Evolutionary conservation across 257 asterid genomes (phyloP).

Genomic region (Oldenlandia corymbosa): DNA sequence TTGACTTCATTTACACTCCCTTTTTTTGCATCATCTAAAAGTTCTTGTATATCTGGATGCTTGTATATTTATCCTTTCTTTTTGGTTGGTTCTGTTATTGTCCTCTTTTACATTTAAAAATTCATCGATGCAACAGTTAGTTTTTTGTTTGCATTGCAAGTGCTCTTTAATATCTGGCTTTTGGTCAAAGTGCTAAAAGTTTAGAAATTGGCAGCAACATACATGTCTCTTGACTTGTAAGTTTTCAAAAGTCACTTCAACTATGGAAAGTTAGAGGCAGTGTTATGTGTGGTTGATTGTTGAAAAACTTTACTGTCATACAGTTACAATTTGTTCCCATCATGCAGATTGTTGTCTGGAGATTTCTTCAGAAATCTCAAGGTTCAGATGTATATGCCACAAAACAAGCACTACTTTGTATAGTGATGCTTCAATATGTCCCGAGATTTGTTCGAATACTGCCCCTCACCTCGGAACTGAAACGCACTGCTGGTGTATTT

Average conservation of each 20-base stretch:
- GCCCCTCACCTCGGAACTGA: constrained; percentile 86
- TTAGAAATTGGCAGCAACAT: too few relatives aligned
- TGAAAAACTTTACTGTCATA: background rate
- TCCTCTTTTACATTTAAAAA: background rate
- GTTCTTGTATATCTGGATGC: too few relatives aligned
- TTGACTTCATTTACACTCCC: too few relatives aligned
- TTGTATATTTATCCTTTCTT: too few relatives aligned
- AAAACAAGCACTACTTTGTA: constrained; percentile 71
- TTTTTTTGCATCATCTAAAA: too few relatives aligned
- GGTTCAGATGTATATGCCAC: constrained; percentile 94
- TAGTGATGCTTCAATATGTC: constrained; percentile 79
- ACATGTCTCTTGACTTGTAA: too few relatives aligned
- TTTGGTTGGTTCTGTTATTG: background rate
- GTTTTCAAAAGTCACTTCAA: background rate
- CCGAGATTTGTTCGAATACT: constrained; percentile 68
- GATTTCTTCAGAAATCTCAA: constrained; percentile 68
- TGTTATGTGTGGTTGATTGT: background rate
- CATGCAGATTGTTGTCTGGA: constrained; percentile 92
- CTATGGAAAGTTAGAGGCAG: background rate
- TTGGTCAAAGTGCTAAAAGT: too few relatives aligned
- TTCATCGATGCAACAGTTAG: too few relatives aligned
- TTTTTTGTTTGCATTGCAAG: too few relatives aligned
- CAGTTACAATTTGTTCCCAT: background rate
- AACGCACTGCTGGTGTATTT: constrained; percentile 96
- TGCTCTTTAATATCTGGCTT: too few relatives aligned